Percentiles rank a stretch among this genome's conserved stretches.
Evolutionary conservation across 441 rosid species (phyloP).

Genomic region (Euphorbia schlechtendalii): DNA sequence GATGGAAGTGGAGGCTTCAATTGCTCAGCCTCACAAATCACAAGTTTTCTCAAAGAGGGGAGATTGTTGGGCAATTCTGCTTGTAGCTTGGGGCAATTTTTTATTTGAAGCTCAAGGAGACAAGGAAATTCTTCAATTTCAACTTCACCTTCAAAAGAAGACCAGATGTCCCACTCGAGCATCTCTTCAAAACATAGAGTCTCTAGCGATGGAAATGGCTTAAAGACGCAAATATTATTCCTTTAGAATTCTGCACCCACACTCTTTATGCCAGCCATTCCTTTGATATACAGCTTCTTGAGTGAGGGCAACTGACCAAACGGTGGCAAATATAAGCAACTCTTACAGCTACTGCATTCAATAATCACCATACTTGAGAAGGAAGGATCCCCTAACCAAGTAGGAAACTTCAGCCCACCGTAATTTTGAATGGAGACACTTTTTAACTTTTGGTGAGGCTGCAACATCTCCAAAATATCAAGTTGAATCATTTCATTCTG

Average conservation of each 20-base stretch:
- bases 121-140: constrained; percentile 5
- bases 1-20: constrained; percentile 7
- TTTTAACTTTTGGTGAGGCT: constrained; percentile 22
- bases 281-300: constrained; percentile 14
- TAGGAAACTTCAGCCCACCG: constrained; percentile 15
- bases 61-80: not conserved
- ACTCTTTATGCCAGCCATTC: constrained; percentile 18
- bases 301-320: constrained; percentile 24
- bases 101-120: constrained; percentile 8
- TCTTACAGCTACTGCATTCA: not conserved
- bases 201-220: constrained; percentile 10
- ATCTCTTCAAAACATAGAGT: constrained; percentile 2
- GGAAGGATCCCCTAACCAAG: constrained; percentile 22
- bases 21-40: constrained; percentile 5
- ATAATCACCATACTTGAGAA: constrained; percentile 8
- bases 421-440: constrained; percentile 10
- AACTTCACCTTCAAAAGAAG: not conserved
- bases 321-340: constrained; percentile 20
- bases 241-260: constrained; percentile 19
- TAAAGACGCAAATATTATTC: not conserved
- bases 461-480: constrained; percentile 19
- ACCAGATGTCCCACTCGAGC: constrained; percentile 12
- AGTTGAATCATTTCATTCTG: constrained; percentile 3
- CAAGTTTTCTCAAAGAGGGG: not conserved
- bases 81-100: constrained; percentile 5